These are phyloP conservation scores for Cladosporium sp. DNA, from an alignment of 2,329 filamentous ascomycete genomes.

Conservation along the genomic window DNA sequence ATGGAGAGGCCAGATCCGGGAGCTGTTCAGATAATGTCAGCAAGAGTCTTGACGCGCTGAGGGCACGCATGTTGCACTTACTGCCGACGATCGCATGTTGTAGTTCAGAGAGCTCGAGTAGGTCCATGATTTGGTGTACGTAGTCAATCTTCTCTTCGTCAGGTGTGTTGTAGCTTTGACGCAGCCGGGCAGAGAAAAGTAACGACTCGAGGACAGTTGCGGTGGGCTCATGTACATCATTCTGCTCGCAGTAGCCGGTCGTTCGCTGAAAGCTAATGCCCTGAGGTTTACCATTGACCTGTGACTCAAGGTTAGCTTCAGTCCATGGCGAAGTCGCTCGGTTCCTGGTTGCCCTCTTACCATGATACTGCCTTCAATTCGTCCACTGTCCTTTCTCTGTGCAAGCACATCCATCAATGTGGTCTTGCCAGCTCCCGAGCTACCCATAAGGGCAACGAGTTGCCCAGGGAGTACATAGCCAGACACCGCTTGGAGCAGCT, in stretches of 20 bases:
- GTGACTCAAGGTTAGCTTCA: neutral
- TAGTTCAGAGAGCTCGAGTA: neutral
- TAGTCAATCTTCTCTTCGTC: conserved; percentile 62
- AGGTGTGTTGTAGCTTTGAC: conserved; percentile 55
- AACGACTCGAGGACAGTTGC: conserved; percentile 63
- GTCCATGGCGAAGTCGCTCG: no score
- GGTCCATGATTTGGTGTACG: conserved; percentile 31
- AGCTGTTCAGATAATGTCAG: neutral
- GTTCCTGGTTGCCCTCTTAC: no score
- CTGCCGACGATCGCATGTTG: conserved; percentile 4
- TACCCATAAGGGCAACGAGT: conserved; percentile 75
- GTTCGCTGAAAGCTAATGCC: conserved; percentile 48
- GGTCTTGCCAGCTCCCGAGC: conserved; percentile 55
- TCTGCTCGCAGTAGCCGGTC: conserved; percentile 56
- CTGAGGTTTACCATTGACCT: conserved; percentile 36
- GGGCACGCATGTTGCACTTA: neutral
- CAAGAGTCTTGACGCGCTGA: neutral
- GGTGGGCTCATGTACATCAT: conserved; percentile 63
- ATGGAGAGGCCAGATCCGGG: conserved; percentile 4
- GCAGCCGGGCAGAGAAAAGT: conserved; percentile 59
- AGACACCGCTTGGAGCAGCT: conserved; percentile 55
- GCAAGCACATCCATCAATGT: conserved; percentile 38
- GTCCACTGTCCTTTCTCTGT: conserved; percentile 42
- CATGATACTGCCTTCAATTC: conserved; percentile 41
- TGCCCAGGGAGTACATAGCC: conserved; percentile 74